phyloP scores from a whole-genome alignment of 352 stramenopile genomes.

The Globisporangium splendens region DNA sequence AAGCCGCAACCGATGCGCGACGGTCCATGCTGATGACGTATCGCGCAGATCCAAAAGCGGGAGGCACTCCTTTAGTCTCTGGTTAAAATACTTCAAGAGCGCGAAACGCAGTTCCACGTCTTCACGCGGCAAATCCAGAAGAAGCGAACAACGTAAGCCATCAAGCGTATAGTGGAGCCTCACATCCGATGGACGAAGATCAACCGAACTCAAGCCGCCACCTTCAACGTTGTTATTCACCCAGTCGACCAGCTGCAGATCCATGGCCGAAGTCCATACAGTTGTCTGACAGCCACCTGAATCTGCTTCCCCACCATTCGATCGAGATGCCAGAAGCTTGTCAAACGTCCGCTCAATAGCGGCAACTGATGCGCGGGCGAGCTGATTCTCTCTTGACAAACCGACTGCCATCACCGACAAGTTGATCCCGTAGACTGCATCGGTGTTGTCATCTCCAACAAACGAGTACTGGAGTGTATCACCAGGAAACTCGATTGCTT shows the following conservation, averaged over 20 bases:
- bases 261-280: constrained; percentile 65
- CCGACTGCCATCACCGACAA: constrained; percentile 56
- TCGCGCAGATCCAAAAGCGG: constrained; percentile 76
- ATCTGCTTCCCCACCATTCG: no score
- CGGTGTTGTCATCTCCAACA: constrained; percentile 46
- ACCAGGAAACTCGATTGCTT: constrained; percentile 48
- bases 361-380: constrained; percentile 35
- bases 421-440: constrained; percentile 54
- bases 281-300: not conserved
- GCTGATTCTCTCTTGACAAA: constrained; percentile 59
- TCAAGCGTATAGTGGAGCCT: constrained; percentile 66
- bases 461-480: constrained; percentile 66
- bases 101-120: constrained; percentile 74
- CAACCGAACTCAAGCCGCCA: constrained; percentile 35
- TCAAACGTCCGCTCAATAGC: constrained; percentile 36
- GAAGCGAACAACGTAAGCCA: constrained; percentile 61
- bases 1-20: constrained; percentile 63
- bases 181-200: constrained; percentile 72
- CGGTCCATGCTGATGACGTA: constrained; percentile 62
- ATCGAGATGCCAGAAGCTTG: constrained; percentile 20
- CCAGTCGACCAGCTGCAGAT: constrained; percentile 85
- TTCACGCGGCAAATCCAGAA: constrained; percentile 53
- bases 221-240: constrained; percentile 78
- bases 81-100: constrained; percentile 82
- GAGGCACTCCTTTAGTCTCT: constrained; percentile 62